Base-by-base conservation (phyloP, 768 basidiomycete genomes). In the Rhodotorula sphaerocarpa region DNA sequence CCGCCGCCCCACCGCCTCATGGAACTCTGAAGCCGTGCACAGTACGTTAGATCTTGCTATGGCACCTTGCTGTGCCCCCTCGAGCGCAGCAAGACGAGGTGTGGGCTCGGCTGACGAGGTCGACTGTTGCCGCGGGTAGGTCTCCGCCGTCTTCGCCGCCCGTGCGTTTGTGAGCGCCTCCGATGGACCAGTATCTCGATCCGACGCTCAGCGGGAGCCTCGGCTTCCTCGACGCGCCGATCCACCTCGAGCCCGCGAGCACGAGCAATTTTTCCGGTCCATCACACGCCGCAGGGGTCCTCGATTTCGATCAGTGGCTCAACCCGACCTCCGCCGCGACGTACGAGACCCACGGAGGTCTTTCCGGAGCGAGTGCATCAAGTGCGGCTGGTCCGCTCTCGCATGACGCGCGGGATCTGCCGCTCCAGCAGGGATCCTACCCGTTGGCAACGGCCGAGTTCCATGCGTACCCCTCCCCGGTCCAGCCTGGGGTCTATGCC, bases 161-260 rank as follows among this genome's bases (percentile, higher is more conserved):
- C 43, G 12, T n/a, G 7, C 43, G 7, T n/a, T 20, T 44, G 20
- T 18, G 23, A 18, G 11, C 33, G 31, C 27, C 44, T 9, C 16
- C 28, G 23, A 65, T 65, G 63, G 63, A 65, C 28, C 30, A 39
- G 30, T 65, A 52, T 31, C 36, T 65, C 48, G 63, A 65, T 53
- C 63, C 57, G 16, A 50, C 57, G 5, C 14, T 64, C 20, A 33
- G 48, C 11, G 58, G 54, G 15, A 10, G 48, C 5, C 58, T 65
- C 48, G 58, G 43, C 25, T 65, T 55, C 58, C 57, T 64, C 57
- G 63, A 64, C 41, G 45, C 34, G 12, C 43, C 33, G n/a, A 23
- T 57, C 2, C 63, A 57, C 43, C 47, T 48, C 12, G 15, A 20
- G 7, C 30, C 48, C 14, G 34, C 54, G 46, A 58, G 56, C n/a